Percentiles rank a stretch among this genome's conserved stretches.
These are phyloP conservation scores for Kregervanrija fluxuum DNA, from an alignment of 805 yeast genomes.

Conservation along the genomic window DNA sequence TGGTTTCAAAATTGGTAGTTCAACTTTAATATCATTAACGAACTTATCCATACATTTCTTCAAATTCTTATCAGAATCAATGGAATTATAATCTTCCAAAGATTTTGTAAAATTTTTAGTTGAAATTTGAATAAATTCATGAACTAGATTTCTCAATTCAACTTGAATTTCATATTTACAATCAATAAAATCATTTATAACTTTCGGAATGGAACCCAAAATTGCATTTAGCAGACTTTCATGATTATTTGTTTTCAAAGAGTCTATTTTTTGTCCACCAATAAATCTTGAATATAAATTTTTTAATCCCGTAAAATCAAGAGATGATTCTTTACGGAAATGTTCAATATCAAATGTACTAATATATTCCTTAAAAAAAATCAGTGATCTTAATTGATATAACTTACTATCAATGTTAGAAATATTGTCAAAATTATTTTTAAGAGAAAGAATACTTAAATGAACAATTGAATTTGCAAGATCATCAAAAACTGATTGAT, in stretches of 20 bases:
- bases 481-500: slow-evolving; percentile 76
- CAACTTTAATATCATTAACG: slow-evolving; percentile 41
- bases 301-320: slow-evolving; percentile 75
- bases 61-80: slow-evolving; percentile 8
- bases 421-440: slow-evolving; percentile 40
- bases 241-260: slow-evolving; percentile 7
- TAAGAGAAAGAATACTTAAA: slow-evolving; percentile 58
- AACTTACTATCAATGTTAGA: slow-evolving; percentile 56
- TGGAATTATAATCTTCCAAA: slow-evolving; percentile 18
- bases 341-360: slow-evolving; percentile 73
- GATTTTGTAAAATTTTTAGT: slow-evolving; percentile 43
- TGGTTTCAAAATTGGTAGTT: slow-evolving; percentile 48
- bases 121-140: slow-evolving; percentile 57
- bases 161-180: slow-evolving; percentile 64
- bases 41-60: slow-evolving; percentile 27
- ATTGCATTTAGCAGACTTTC: slow-evolving; percentile 18
- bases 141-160: slow-evolving; percentile 65
- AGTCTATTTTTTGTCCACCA: background rate
- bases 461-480: slow-evolving; percentile 84
- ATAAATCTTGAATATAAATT: slow-evolving; percentile 32
- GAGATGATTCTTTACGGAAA: slow-evolving; percentile 59
- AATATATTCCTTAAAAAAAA: slow-evolving; percentile 63
- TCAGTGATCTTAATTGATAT: slow-evolving; percentile 63
- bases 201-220: slow-evolving; percentile 66
- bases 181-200: slow-evolving; percentile 76